Evolutionary conservation across 805 yeast genomes (phyloP).

Genomic region (Nakazawaea wickerhamii): DNA sequence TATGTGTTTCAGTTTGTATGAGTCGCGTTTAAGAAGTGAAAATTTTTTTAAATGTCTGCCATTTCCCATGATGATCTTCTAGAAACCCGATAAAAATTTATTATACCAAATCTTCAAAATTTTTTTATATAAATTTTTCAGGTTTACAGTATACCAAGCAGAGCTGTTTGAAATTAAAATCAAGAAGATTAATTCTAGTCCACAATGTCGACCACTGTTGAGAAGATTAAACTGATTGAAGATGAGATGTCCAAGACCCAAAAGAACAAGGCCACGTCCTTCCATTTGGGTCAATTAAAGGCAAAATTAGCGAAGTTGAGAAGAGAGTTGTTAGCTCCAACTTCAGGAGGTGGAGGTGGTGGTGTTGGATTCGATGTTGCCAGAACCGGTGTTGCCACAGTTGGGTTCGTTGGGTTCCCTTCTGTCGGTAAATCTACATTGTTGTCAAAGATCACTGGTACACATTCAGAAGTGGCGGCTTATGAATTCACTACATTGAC

Average conservation of each 20-base stretch:
- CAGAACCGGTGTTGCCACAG: slow-evolving; percentile 96
- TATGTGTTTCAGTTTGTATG: no score
- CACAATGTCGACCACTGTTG: slow-evolving; percentile 62
- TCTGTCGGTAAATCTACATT: slow-evolving; percentile 90
- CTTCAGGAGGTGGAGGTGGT: slow-evolving; percentile 82
- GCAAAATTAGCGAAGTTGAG: slow-evolving; percentile 94
- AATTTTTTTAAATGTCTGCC: slow-evolving; percentile 8
- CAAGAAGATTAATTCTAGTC: not conserved
- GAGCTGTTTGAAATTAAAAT: not conserved
- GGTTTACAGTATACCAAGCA: no score
- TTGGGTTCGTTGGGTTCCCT: slow-evolving; percentile 98
- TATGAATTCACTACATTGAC: slow-evolving; percentile 97
- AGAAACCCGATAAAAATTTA: slow-evolving; percentile 4
- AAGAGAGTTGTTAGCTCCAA: slow-evolving; percentile 78
- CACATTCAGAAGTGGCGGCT: slow-evolving; percentile 96
- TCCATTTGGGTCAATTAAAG: slow-evolving; percentile 94
- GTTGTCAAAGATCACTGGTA: slow-evolving; percentile 85
- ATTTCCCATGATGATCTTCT: not conserved
- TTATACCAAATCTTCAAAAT: not conserved
- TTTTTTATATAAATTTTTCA: not conserved
- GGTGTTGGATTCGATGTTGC: slow-evolving; percentile 98
- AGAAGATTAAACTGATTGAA: slow-evolving; percentile 81
- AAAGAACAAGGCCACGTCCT: slow-evolving; percentile 95
- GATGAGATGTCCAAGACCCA: slow-evolving; percentile 98
- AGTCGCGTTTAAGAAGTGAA: slow-evolving; percentile 4